These are phyloP conservation scores for Penicillium flavigenum DNA, from an alignment of 495 filamentous ascomycete species.

Conservation along the genomic window DNA sequence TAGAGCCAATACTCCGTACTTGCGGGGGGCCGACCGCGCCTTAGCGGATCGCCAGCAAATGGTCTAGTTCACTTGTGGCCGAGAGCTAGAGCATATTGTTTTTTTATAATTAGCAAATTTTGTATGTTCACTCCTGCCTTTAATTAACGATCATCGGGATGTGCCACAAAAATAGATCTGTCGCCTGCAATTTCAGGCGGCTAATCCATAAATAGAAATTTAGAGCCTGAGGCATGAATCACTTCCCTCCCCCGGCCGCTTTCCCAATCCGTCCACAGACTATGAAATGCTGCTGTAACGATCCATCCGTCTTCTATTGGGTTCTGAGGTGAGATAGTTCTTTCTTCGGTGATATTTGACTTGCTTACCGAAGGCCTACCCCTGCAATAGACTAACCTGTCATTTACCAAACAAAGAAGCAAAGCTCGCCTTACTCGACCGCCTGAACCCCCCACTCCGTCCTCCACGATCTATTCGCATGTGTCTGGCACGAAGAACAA, in stretches of 20 bases:
- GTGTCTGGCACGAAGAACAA: slow-evolving; percentile 16
- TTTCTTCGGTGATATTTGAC: neutral
- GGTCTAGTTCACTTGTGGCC: slow-evolving; percentile 1
- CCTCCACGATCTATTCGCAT: slow-evolving; percentile 20
- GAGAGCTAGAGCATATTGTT: neutral
- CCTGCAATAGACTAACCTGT: neutral
- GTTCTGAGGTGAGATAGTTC: neutral
- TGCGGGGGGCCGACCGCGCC: neutral
- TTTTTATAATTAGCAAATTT: neutral
- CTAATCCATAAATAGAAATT: slow-evolving; percentile 25
- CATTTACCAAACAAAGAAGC: slow-evolving; percentile 5
- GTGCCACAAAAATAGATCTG: slow-evolving; percentile 1
- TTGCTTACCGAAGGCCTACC: neutral
- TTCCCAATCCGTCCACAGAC: slow-evolving; percentile 31
- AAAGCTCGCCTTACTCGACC: slow-evolving; percentile 9
- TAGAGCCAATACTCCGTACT: neutral
- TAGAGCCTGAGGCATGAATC: slow-evolving; percentile 20
- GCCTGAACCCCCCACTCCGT: slow-evolving; percentile 16
- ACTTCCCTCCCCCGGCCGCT: slow-evolving; percentile 16
- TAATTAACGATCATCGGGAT: neutral
- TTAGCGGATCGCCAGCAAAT: neutral
- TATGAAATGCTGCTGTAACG: slow-evolving; percentile 24
- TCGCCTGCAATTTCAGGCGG: neutral
- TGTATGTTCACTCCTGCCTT: neutral
- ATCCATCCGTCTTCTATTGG: slow-evolving; percentile 7